Conservation (phyloP, 164 flowering plant genomes). For the Santalum album region DNA sequence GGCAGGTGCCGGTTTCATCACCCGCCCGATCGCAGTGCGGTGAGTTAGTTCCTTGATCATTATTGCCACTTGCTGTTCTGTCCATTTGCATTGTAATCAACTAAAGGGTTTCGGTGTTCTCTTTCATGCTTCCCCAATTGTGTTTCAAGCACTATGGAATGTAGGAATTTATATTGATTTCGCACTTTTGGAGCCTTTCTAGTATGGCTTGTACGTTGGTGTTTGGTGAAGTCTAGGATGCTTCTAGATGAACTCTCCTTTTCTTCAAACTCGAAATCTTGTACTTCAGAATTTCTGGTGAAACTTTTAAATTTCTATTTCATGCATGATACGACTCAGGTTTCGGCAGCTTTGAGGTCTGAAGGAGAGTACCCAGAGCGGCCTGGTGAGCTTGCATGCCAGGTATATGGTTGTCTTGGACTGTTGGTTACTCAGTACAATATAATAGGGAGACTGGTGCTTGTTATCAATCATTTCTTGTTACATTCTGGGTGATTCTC, state of each 20-base stretch:
- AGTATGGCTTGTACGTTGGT: too few species aligned
- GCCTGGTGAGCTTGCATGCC: slow-evolving; percentile 34
- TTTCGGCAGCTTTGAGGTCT: slow-evolving; percentile 31
- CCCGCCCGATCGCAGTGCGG: slow-evolving; percentile 67
- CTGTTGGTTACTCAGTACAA: not conserved
- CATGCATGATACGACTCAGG: slow-evolving; percentile 12
- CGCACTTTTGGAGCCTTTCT: too few species aligned
- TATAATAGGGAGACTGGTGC: not conserved
- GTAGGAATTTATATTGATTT: too few species aligned
- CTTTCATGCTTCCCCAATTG: too few species aligned
- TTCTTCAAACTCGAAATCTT: not conserved
- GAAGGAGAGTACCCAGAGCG: slow-evolving; percentile 42
- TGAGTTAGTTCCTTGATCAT: slow-evolving; percentile 14
- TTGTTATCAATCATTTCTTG: too few species aligned
- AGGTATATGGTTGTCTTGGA: slow-evolving; percentile 15
- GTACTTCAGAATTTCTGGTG: not conserved
- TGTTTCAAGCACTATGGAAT: too few species aligned
- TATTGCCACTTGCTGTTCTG: not conserved
- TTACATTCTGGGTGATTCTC: too few species aligned
- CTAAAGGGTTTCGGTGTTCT: too few species aligned
- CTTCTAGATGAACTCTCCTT: too few species aligned
- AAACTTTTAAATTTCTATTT: not conserved
- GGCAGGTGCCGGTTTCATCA: slow-evolving; percentile 77
- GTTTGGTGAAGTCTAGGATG: too few species aligned
- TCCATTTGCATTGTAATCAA: too few species aligned